phyloP scores from a whole-genome alignment of 2,329 filamentous ascomycete genomes.

The Ceratocystiopsis minuta region DNA sequence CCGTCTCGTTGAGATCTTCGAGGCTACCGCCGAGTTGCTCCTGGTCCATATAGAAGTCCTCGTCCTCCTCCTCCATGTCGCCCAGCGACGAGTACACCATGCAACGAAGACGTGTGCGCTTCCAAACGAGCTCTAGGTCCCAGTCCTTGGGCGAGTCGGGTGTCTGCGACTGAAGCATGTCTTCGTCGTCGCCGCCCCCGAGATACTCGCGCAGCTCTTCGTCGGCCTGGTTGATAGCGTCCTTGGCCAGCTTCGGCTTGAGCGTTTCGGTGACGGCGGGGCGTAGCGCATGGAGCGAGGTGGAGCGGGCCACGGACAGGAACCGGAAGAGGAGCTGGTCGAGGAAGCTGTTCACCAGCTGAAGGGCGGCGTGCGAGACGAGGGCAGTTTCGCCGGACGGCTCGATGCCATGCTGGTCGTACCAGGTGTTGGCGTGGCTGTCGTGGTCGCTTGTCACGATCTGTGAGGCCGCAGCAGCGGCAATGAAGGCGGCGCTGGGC shows the following conservation, averaged over 20 bases:
- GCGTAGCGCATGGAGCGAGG: slow-evolving; percentile 54
- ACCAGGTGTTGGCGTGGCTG: slow-evolving; percentile 49
- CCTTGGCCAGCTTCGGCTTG: slow-evolving; percentile 71
- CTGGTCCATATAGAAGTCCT: slow-evolving; percentile 71
- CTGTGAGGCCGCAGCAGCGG: slow-evolving; percentile 70
- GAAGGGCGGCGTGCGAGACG: slow-evolving; percentile 55
- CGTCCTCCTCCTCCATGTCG: slow-evolving; percentile 95
- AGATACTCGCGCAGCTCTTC: slow-evolving; percentile 60
- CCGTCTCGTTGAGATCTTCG: slow-evolving; percentile 44
- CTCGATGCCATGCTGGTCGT: slow-evolving; percentile 49
- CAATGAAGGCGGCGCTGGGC: slow-evolving; percentile 75
- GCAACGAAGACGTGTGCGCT: slow-evolving; percentile 75
- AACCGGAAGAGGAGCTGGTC: slow-evolving; percentile 88
- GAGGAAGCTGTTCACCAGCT: slow-evolving; percentile 76
- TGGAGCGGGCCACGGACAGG: slow-evolving; percentile 62
- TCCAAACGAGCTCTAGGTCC: slow-evolving; percentile 89
- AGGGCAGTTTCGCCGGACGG: slow-evolving; percentile 49
- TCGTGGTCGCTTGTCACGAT: slow-evolving; percentile 83
- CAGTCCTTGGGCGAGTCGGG: slow-evolving; percentile 42
- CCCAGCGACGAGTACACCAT: slow-evolving; percentile 98
- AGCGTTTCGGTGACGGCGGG: slow-evolving; percentile 74
- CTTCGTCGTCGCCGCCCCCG: slow-evolving; percentile 60
- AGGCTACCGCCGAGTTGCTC: slow-evolving; percentile 48
- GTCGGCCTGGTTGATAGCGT: slow-evolving; percentile 25
- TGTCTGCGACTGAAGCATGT: slow-evolving; percentile 38